Evolutionary conservation across 2,329 filamentous ascomycete genomes (phyloP).

Genomic region (Fusarium siculi): DNA sequence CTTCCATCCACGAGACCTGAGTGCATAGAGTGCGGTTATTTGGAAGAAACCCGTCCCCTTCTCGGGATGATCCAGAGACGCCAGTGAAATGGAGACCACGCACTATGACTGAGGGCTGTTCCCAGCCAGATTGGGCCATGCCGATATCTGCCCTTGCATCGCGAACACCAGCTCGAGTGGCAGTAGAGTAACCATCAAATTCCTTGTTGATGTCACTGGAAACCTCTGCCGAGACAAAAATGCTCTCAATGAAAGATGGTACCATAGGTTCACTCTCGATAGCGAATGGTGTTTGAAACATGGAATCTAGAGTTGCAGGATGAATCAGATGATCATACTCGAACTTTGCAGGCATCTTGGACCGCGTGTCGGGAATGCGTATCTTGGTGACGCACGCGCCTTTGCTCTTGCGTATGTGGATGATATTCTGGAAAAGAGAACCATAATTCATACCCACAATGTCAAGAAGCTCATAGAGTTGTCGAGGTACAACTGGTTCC

Average conservation of each 20-base stretch:
- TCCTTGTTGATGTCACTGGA: conserved; percentile 46
- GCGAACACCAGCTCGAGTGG: conserved; percentile 48
- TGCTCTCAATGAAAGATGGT: conserved; percentile 56
- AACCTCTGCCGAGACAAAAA: conserved; percentile 58
- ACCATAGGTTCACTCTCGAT: conserved; percentile 60
- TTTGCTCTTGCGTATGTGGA: conserved; percentile 47
- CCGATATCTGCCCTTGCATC: conserved; percentile 56
- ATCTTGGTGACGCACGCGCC: conserved; percentile 53
- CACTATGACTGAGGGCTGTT: conserved; percentile 53
- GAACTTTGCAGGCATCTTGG: conserved; percentile 63
- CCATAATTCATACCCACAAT: conserved; percentile 64
- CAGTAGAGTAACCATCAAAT: conserved; percentile 57
- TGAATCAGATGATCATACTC: conserved; percentile 68
- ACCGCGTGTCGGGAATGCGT: conserved; percentile 59
- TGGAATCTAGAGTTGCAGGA: conserved; percentile 65
- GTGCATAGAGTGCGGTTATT: conserved; percentile 62
- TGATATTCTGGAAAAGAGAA: conserved; percentile 60
- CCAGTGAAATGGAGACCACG: conserved; percentile 57
- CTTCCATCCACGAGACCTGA: conserved; percentile 59
- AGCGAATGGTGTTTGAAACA: conserved; percentile 64
- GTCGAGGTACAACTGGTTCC: conserved; percentile 52
- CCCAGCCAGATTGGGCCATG: conserved; percentile 53
- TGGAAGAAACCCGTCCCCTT: conserved; percentile 54
- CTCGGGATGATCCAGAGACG: conserved; percentile 45
- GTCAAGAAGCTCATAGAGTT: conserved; percentile 63